Percentiles rank a stretch among this genome's conserved stretches.
These are phyloP conservation scores for Aspergillus conjunctus DNA, from an alignment of 495 filamentous ascomycete species.

Conservation along the genomic window DNA sequence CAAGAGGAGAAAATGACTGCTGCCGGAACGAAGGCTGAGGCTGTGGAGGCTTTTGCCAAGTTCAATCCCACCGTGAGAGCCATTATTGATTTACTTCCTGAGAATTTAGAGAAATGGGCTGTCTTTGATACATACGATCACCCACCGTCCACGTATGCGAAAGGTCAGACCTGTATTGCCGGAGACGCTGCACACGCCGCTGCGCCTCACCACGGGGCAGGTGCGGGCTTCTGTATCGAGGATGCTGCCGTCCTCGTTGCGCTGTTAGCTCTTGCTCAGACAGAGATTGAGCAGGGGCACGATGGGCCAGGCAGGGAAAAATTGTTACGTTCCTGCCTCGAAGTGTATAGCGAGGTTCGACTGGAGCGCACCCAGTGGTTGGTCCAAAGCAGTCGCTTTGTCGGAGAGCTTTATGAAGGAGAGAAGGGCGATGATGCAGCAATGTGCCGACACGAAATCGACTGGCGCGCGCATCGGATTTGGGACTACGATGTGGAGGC, in stretches of 20 bases:
- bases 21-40: constrained; percentile 26
- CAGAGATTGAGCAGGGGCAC: not conserved
- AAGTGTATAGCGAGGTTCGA: constrained; percentile 20
- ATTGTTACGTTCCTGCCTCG: constrained; percentile 17
- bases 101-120: constrained; percentile 53
- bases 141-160: constrained; percentile 42
- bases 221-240: constrained; percentile 56
- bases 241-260: constrained; percentile 44
- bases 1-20: constrained; percentile 21
- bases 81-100: constrained; percentile 45
- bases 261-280: constrained; percentile 25
- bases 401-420: constrained; percentile 15
- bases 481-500: no score
- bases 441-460: no score
- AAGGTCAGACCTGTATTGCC: constrained; percentile 43
- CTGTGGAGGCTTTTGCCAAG: constrained; percentile 25
- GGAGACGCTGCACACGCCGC: constrained; percentile 51
- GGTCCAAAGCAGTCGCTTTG: constrained; percentile 29
- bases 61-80: constrained; percentile 40
- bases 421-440: no score
- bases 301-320: constrained; percentile 2
- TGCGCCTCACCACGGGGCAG: constrained; percentile 51
- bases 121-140: constrained; percentile 55
- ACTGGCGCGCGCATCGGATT: no score
- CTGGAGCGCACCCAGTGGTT: constrained; percentile 28